Evolutionary conservation across 768 basidiomycete genomes (phyloP), one percentile per base, ranked within the genome.

Genomic region (Lentinula detonsa): DNA sequence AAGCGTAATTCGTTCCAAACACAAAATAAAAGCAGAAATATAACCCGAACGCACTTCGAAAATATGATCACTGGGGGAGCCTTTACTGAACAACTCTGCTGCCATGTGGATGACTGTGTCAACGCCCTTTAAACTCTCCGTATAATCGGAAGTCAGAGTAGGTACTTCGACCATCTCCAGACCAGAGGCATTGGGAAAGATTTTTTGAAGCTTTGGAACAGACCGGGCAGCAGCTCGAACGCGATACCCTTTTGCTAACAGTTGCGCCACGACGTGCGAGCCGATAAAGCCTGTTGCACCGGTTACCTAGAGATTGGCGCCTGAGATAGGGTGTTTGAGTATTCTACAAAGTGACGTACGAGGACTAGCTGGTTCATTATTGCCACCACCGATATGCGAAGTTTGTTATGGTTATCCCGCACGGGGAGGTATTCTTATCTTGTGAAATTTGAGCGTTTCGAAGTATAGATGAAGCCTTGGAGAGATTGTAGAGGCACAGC

Each of bases 201-300:
- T 53, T 21, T 11, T 40, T 39, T 37, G 49, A 13, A 52, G 49
- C 21, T 54, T 52, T 7, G 34, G 4, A 42, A 37, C 51, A 13
- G 49, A 54, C 11, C 61, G 61, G 34, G 61, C 61, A 9, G 50
- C 45, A 10, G 53, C 62, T 10, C 62, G 62, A 28, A 64, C 63
- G 31, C 39, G 42, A 57, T 65, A 62, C 15, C 62, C 62, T 18
- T 60, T 33, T 5, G 55, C 34, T 28, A 65, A 51, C 15, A 65
- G 64, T 39, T 62, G 62, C 46, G 42, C 16, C 23, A 65, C 54
- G n/a, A 65, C 55, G 40, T 60, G 62, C 5, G 48, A 54, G 16
- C 61, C 64, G 28, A 65, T 46, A 40, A 62, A 65, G 46, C 64
- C 64, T 40, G 64, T 61, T 39, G 51, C 64, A 56, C 64, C 64